Evolutionary conservation across 441 rosid species (phyloP), one percentile per base, ranked within the genome.

Genomic region (Adansonia rubrostipa): DNA sequence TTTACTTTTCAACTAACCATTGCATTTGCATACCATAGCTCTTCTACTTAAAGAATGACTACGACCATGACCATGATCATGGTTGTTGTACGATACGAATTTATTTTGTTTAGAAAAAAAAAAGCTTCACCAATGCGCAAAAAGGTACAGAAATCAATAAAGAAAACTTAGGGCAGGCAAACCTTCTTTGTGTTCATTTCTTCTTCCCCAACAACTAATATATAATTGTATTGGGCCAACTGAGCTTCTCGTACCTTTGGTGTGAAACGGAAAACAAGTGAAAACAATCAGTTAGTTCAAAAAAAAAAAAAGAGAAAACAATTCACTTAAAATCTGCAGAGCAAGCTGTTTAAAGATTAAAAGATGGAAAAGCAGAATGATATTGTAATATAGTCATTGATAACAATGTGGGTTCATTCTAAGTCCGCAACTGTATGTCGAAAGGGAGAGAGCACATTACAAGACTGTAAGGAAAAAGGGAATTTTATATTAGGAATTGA

Each of bases 221-320:
- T 97, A 83, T 86, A 93, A 84, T 93, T 97, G 89, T 89, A 97
- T 77, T 65, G 70, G 1, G 99, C 97, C 80, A 93, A 80, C 88
- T 95, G 99, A 81, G 99, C 99, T 89, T 97, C 98, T 71, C 97
- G 86, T 33, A 97, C 88, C 99, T 97, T 88, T 73, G 71, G 28
- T 68, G 70, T 24, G 77, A 15, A 62, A 74, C 6, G 42, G 33
- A 64, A 58, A 60, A 40, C 60, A 58, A 33, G 40, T 10, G 14
- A 20, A 47, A 22, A 56, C 13, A 45, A 10, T 7, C 9, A 5
- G 20, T 65, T 40, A 44, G 24, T 19, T 57, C 19, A 53, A 15
- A 51, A 51, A 3, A 50, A 2, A 13, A 51, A 51, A 28, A 2
- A 4, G 3, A 51, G 3, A 5, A 51, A 33, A 33, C 36, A 42